These are phyloP conservation scores for Cladosporium cucumerinum DNA, from an alignment of 2,329 filamentous ascomycete species.

Conservation along the genomic window DNA sequence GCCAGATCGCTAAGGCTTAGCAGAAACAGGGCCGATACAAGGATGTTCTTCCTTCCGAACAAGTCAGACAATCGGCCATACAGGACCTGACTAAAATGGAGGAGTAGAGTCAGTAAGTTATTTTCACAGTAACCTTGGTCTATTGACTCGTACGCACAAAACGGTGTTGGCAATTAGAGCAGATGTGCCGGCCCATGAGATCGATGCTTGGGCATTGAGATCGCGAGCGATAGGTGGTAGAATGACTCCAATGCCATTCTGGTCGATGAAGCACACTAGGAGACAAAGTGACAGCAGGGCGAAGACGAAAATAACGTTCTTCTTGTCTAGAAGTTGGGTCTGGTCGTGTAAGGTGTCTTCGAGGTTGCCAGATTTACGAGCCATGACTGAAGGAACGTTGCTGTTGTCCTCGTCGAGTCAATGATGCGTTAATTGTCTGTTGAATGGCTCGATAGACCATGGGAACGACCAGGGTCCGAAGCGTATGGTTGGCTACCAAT, in stretches of 20 bases:
- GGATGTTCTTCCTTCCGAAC: conserved; percentile 53
- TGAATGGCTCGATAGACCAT: background rate
- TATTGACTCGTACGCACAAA: conserved; percentile 37
- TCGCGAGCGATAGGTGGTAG: conserved; percentile 38
- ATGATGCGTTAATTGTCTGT: background rate
- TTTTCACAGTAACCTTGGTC: background rate
- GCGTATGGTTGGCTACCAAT: background rate
- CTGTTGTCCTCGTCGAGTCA: background rate
- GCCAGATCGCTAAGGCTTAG: conserved; percentile 57
- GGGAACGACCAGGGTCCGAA: background rate
- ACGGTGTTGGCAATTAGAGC: conserved; percentile 57
- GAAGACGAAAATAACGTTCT: conserved; percentile 52
- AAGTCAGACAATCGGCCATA: conserved; percentile 49
- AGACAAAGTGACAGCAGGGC: conserved; percentile 51
- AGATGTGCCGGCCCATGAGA: conserved; percentile 55
- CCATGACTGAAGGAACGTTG: conserved; percentile 1
- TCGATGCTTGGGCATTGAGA: conserved; percentile 45
- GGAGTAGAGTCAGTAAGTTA: background rate
- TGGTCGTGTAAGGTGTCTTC: conserved; percentile 53
- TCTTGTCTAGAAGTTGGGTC: conserved; percentile 54
- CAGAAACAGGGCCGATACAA: conserved; percentile 52
- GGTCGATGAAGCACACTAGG: conserved; percentile 56
- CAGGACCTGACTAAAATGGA: conserved; percentile 48
- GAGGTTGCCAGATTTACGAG: conserved; percentile 4
- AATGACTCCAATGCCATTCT: conserved; percentile 52